phyloP scores from a whole-genome alignment of 805 yeast species.

The Kodamaea restingae region DNA sequence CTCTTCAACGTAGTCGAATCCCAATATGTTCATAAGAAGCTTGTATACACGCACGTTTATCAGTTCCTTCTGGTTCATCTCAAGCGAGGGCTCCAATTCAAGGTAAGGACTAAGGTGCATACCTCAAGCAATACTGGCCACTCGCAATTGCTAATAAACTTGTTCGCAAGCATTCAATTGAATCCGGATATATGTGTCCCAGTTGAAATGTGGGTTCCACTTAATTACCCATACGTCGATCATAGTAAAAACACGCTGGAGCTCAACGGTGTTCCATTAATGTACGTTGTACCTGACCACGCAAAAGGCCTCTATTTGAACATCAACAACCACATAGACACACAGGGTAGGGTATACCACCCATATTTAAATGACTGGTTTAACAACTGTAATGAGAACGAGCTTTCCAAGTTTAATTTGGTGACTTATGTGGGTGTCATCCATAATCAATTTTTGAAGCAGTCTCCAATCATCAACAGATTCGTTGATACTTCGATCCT shows the following conservation, averaged over 20 bases:
- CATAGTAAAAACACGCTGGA: slow-evolving; percentile 8
- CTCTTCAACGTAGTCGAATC: slow-evolving; percentile 38
- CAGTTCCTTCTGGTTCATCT: slow-evolving; percentile 48
- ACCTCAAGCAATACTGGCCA: slow-evolving; percentile 53
- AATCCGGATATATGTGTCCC: slow-evolving; percentile 37
- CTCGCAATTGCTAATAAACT: slow-evolving; percentile 54
- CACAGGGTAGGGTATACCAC: slow-evolving; percentile 67
- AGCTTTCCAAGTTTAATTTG: slow-evolving; percentile 21
- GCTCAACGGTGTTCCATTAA: slow-evolving; percentile 53
- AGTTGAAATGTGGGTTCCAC: slow-evolving; percentile 73
- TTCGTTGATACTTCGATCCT: neutral
- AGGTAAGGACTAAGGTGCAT: slow-evolving; percentile 61
- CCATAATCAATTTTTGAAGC: slow-evolving; percentile 23
- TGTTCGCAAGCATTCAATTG: slow-evolving; percentile 54
- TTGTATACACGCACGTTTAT: slow-evolving; percentile 60
- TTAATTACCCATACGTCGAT: slow-evolving; percentile 50
- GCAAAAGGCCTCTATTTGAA: slow-evolving; percentile 37
- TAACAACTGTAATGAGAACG: slow-evolving; percentile 9
- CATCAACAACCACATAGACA: slow-evolving; percentile 65
- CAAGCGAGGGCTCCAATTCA: slow-evolving; percentile 36
- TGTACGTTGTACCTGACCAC: slow-evolving; percentile 56
- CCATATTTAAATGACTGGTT: slow-evolving; percentile 65
- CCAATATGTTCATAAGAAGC: slow-evolving; percentile 56
- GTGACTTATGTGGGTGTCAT: slow-evolving; percentile 22
- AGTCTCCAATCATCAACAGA: slow-evolving; percentile 38